These are phyloP conservation scores for Phoma sp. DNA, from an alignment of 2,329 filamentous ascomycete species.

Conservation along the genomic window DNA sequence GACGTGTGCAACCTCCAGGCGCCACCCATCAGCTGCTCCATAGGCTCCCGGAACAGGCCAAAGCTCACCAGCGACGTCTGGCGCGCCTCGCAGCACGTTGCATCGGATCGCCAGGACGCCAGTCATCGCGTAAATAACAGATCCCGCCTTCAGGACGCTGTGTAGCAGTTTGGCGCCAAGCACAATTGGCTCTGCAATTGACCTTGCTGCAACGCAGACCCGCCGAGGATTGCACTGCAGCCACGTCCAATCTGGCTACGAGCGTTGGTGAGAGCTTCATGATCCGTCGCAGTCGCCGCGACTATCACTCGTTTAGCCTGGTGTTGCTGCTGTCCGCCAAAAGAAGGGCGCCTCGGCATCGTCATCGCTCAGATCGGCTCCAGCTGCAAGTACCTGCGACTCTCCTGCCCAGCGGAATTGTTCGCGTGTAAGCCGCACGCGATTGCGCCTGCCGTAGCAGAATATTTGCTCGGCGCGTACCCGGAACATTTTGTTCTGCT, in stretches of 20 bases:
- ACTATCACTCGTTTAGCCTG: constrained; percentile 38
- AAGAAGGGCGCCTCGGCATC: constrained; percentile 26
- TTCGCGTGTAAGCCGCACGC: constrained; percentile 14
- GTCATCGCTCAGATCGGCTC: constrained; percentile 19
- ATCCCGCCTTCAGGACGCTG: constrained; percentile 34
- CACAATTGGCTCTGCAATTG: constrained; percentile 27
- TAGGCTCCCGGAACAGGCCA: constrained; percentile 19
- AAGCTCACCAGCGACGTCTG: constrained; percentile 21
- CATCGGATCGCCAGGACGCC: constrained; percentile 27
- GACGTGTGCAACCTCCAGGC: constrained; percentile 36
- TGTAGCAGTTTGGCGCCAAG: constrained; percentile 24
- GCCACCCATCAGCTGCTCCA: constrained; percentile 29
- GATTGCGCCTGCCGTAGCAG: constrained; percentile 28
- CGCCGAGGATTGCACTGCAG: constrained; percentile 39
- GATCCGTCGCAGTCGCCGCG: constrained; percentile 30
- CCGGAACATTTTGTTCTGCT: constrained; percentile 27
- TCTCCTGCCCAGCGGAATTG: constrained; percentile 6
- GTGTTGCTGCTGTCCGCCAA: constrained; percentile 37
- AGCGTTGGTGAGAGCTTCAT: constrained; percentile 30
- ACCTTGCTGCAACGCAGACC: constrained; percentile 25
- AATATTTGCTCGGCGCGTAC: constrained; percentile 24
- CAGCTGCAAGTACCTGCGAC: constrained; percentile 18
- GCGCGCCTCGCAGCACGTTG: constrained; percentile 28
- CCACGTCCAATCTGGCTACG: constrained; percentile 41
- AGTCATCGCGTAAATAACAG: constrained; percentile 27